Evolutionary conservation across 2,329 filamentous ascomycete genomes (phyloP), one percentile per base, ranked within the genome.

Genomic region (Arthroderma sp.): DNA sequence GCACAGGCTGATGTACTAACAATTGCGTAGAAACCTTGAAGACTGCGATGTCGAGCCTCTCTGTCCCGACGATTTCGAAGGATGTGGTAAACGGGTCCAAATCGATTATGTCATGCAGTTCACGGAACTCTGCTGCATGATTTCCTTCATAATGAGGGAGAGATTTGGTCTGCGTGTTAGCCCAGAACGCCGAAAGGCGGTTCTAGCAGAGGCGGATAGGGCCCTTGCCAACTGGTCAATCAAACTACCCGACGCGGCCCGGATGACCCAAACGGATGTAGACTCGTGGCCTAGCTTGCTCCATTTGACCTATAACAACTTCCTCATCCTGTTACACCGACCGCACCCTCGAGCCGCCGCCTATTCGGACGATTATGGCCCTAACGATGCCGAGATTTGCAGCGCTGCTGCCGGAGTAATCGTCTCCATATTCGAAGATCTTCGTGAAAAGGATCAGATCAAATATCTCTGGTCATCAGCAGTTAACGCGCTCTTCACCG

Each of bases 31-130:
- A 47, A 68, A 71, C 44, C 55, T 73, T 6, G 69, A 74, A 38
- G 72, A 75, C 45, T 72, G 66, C 8, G 71, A 75, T 53, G 68
- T 72, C 1, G 64, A 65, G 9, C 61, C 63, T 15, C 60, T 74
- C 30, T 63, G 62, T 4, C 54, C 55, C 7, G 61, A 61, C 2
- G 66, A 74, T 55, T 73, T 74, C 43, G 61, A 70, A 49, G 69
- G 66, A 8, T 68, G 66, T 47, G 66, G 68, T 2, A 46, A 59
- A 6, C 59, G 62, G 9, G 70, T 72, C 15, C 63, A 67, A 51
- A 51, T 59, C 7, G 65, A 69, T 27, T 69, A 63, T 46, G 65
- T 67, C 11, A 69, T 72, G 27, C 64, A 73, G 30, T 70, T 71
- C 40, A 67, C 69, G 2, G 66, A 66, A 33, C 61, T 75, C 0